A percentile compares a stretch with the other conserved stretches of the same genome.
These are phyloP conservation scores for Colletotrichum sp. DNA, from an alignment of 2,329 filamentous ascomycete species.

Conservation along the genomic window DNA sequence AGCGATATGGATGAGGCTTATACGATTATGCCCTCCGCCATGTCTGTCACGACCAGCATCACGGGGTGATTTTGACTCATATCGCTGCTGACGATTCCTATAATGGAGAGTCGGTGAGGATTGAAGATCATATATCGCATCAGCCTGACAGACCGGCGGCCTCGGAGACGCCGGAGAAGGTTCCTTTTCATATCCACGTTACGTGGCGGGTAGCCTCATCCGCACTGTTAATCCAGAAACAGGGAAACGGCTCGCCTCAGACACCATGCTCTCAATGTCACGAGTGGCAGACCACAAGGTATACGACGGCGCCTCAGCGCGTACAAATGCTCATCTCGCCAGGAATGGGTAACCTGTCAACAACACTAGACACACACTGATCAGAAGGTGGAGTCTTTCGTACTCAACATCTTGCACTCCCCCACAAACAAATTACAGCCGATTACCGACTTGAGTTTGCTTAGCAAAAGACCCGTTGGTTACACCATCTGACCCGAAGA, in stretches of 20 bases:
- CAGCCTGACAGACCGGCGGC: background rate
- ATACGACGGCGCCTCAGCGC: background rate
- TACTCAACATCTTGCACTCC: background rate
- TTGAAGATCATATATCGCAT: background rate
- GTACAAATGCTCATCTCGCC: background rate
- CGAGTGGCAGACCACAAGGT: background rate
- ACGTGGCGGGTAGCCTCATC: background rate
- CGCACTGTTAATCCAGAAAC: background rate
- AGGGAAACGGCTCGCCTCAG: background rate
- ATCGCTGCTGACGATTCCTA: background rate
- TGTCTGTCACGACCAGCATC: background rate
- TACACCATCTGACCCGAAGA: background rate
- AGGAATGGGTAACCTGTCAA: background rate
- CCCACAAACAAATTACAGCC: background rate
- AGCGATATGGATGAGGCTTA: background rate
- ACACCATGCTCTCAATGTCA: background rate
- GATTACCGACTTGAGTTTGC: background rate
- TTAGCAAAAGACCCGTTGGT: background rate
- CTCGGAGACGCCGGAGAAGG: background rate
- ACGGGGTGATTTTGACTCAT: background rate
- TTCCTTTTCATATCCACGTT: background rate
- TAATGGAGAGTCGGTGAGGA: background rate
- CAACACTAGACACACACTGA: background rate
- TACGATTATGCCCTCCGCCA: background rate
- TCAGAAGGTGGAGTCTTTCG: background rate